phyloP scores from a whole-genome alignment of 2,329 filamentous ascomycete genomes.

The Akanthomyces dipterigenus region DNA sequence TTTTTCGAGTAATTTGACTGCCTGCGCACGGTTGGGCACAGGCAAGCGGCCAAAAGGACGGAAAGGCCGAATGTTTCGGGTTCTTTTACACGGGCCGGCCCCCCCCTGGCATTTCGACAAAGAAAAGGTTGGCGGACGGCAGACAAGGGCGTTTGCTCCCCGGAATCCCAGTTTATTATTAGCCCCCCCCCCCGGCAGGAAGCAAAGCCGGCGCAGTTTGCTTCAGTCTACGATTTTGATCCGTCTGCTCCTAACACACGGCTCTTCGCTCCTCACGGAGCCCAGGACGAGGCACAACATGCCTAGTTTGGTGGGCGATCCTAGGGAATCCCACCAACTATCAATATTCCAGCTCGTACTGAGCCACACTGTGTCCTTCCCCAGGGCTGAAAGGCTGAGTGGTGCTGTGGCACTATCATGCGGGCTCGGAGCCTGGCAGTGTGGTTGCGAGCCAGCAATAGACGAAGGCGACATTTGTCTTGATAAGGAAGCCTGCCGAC shows the following conservation, averaged over 20 bases:
- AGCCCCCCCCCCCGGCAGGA: background rate
- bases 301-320: background rate
- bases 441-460: background rate
- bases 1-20: background rate
- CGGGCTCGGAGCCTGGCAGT: background rate
- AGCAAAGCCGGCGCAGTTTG: background rate
- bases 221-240: background rate
- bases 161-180: background rate
- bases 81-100: background rate
- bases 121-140: background rate
- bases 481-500: background rate
- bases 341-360: background rate
- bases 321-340: background rate
- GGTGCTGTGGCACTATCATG: background rate
- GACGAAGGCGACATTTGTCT: background rate
- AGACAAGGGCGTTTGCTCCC: constrained; percentile 3
- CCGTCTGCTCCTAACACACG: background rate
- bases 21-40: constrained; percentile 5
- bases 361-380: background rate
- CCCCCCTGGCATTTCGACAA: background rate
- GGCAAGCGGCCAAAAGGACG: background rate
- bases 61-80: background rate
- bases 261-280: background rate
- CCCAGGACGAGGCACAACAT: background rate
- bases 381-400: background rate